Conservation (phyloP, 1,284 basidiomycete species). For the Boletus hoseneyae region DNA sequence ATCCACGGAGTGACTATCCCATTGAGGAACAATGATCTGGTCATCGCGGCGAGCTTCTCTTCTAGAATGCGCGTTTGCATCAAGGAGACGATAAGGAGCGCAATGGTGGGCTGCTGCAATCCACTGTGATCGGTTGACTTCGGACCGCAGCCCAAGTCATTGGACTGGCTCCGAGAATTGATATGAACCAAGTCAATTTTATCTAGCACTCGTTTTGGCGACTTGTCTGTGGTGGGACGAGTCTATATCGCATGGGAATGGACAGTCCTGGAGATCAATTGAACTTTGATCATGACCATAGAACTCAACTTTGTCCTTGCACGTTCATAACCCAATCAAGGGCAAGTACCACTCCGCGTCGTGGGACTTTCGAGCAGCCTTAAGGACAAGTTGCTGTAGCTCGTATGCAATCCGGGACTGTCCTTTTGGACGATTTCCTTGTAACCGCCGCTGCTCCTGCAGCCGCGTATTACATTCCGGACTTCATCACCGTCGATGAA, state of each 20-base stretch:
- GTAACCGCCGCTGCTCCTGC: slow-evolving; percentile 26
- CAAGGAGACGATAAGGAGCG: neutral
- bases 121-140: no score
- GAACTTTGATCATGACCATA: neutral
- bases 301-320: slow-evolving; percentile 17
- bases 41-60: slow-evolving; percentile 9
- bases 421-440: slow-evolving; percentile 14
- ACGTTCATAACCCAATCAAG: no score
- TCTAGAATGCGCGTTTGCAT: neutral
- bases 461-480: slow-evolving; percentile 65
- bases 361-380: no score
- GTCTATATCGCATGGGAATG: no score
- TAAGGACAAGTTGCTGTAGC: no score
- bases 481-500: slow-evolving; percentile 79
- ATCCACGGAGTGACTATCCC: slow-evolving; percentile 12
- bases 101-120: neutral
- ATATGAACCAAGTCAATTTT: no score
- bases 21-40: slow-evolving; percentile 10
- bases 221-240: no score
- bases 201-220: no score
- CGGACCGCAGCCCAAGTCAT: no score
- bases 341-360: slow-evolving; percentile 7
- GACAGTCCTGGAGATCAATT: neutral
- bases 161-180: no score
- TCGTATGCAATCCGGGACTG: slow-evolving; percentile 10